Percentiles rank a stretch among this genome's conserved stretches.
Conservation (phyloP, 148 eudicot genomes). For the Gaultheria prostrata region DNA sequence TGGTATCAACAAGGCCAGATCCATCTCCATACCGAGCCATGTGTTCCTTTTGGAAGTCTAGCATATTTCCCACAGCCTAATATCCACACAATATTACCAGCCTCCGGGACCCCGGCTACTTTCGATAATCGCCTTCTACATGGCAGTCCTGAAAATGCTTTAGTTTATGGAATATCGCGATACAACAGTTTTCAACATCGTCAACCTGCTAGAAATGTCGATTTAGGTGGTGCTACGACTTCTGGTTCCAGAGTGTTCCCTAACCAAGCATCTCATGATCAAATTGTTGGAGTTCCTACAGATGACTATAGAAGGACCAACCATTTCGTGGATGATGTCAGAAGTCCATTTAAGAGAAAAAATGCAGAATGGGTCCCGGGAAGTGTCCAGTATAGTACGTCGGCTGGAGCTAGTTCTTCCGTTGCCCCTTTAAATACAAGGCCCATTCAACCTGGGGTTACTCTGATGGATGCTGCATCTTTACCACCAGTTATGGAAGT, state of each 20-base stretch:
- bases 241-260: constrained; percentile 56
- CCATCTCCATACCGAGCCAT: constrained; percentile 56
- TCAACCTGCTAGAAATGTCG: constrained; percentile 54
- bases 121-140: constrained; percentile 43
- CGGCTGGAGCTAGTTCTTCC: constrained; percentile 67
- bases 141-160: constrained; percentile 42
- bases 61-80: constrained; percentile 49
- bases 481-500: constrained; percentile 37
- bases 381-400: constrained; percentile 37
- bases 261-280: constrained; percentile 51
- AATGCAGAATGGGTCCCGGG: constrained; percentile 49
- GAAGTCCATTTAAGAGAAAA: constrained; percentile 70
- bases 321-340: constrained; percentile 42
- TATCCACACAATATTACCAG: constrained; percentile 40
- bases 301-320: constrained; percentile 44
- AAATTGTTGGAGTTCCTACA: constrained; percentile 36
- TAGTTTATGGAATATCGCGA: constrained; percentile 50
- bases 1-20: constrained; percentile 51
- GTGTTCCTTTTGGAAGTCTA: constrained; percentile 40
- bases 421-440: constrained; percentile 35
- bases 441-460: constrained; percentile 41
- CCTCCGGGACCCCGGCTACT: constrained; percentile 42
- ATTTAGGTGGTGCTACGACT: constrained; percentile 38
- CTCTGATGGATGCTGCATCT: constrained; percentile 40
- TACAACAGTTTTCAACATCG: constrained; percentile 41